Percentiles rank a stretch among this genome's conserved stretches.
phyloP scores from a whole-genome alignment of 768 basidiomycete species.

The Tubosaeta sp. region DNA sequence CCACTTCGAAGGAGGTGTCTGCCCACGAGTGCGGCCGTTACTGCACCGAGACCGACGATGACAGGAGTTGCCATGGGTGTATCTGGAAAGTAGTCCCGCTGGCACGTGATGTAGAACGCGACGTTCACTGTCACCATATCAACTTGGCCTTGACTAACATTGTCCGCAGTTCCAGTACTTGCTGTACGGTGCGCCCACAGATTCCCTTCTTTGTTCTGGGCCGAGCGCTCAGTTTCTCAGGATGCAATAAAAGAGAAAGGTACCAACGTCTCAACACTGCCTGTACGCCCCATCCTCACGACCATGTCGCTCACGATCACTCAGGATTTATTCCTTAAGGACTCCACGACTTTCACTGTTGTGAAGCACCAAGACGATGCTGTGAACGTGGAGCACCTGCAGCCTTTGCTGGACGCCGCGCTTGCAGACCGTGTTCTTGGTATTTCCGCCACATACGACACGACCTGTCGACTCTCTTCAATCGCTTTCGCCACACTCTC shows the following conservation, averaged over 20 bases:
- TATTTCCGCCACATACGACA: conserved; percentile 40
- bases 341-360: conserved; percentile 26
- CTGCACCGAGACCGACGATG: conserved; percentile 70
- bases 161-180: conserved; percentile 3
- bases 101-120: conserved; percentile 10
- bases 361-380: conserved; percentile 23
- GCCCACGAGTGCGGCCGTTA: conserved; percentile 72
- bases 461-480: conserved; percentile 30
- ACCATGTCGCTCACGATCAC: conserved; percentile 21
- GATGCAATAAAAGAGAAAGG: conserved; percentile 3
- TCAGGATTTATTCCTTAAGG: conserved; percentile 33
- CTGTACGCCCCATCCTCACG: conserved; percentile 4
- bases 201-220: neutral
- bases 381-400: conserved; percentile 22
- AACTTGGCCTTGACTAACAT: neutral
- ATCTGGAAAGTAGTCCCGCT: neutral
- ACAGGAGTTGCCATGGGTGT: conserved; percentile 70
- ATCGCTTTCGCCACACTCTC: conserved; percentile 40
- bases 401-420: conserved; percentile 28
- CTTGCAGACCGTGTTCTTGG: conserved; percentile 29
- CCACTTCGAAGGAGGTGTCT: conserved; percentile 67
- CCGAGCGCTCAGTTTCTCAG: neutral
- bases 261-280: neutral
- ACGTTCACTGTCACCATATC: conserved; percentile 7
- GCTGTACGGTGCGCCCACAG: conserved; percentile 7